Conservation (phyloP, 805 yeast species). For the Saccharomyces mikatae region DNA sequence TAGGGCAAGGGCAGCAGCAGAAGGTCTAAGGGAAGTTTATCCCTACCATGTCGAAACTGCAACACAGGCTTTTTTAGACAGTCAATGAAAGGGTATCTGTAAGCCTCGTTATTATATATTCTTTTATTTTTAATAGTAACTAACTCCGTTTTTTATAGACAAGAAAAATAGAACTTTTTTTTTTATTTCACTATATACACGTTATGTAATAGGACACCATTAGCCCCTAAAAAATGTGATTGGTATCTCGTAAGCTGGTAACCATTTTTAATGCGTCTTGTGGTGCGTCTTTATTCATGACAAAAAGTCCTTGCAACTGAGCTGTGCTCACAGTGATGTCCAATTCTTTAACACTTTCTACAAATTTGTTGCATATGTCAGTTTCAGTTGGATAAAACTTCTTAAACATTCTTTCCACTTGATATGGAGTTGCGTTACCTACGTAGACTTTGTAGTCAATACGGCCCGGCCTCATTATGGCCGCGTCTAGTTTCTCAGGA, state of each 20-base stretch:
- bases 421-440: slow-evolving; percentile 80
- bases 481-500: slow-evolving; percentile 89
- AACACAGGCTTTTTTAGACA: slow-evolving; percentile 16
- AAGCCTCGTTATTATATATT: background rate
- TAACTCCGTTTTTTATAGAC: background rate
- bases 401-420: slow-evolving; percentile 75
- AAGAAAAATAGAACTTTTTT: background rate
- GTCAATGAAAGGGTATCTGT: background rate
- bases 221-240: slow-evolving; percentile 11
- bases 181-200: background rate
- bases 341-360: slow-evolving; percentile 35
- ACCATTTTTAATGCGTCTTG: slow-evolving; percentile 64
- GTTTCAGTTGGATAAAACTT: slow-evolving; percentile 68
- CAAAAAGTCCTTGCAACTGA: slow-evolving; percentile 90
- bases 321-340: slow-evolving; percentile 75
- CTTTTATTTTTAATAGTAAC: background rate
- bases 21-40: slow-evolving; percentile 37
- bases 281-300: slow-evolving; percentile 81
- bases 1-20: slow-evolving; percentile 30
- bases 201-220: background rate
- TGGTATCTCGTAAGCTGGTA: slow-evolving; percentile 28
- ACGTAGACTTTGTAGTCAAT: slow-evolving; percentile 76
- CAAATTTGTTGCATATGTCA: slow-evolving; percentile 43
- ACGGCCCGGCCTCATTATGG: slow-evolving; percentile 89
- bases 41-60: slow-evolving; percentile 36